phyloP scores from a whole-genome alignment of 1,284 basidiomycete genomes.

The Malassezia japonica region DNA sequence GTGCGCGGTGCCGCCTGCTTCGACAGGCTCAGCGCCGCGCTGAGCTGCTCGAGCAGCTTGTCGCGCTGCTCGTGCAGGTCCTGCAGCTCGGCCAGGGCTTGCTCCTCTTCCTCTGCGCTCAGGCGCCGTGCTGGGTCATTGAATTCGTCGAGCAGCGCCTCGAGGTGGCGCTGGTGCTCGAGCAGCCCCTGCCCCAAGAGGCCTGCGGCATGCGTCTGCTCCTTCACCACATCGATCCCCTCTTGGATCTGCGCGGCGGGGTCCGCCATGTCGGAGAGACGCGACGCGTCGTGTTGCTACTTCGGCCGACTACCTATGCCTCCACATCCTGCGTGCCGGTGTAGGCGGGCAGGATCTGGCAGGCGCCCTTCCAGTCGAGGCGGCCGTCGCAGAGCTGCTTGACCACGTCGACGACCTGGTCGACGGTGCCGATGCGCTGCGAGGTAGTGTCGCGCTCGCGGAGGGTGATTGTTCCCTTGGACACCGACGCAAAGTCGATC shows the following conservation, averaged over 20 bases:
- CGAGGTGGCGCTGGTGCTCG: conserved; percentile 31
- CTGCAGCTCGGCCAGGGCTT: conserved; percentile 10
- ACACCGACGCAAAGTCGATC: conserved; percentile 88
- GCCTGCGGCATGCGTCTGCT: conserved; percentile 30
- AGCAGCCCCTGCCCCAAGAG: conserved; percentile 37
- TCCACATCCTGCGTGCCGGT: conserved; percentile 65
- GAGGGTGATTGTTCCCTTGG: conserved; percentile 50
- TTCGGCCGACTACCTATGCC: conserved; percentile 13
- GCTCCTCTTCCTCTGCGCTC: conserved; percentile 4
- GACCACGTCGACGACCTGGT: conserved; percentile 76
- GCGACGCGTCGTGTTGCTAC: background rate
- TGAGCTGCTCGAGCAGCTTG: conserved; percentile 7
- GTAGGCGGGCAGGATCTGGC: conserved; percentile 64
- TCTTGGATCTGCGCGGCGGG: conserved; percentile 7
- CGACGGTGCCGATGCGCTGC: conserved; percentile 83
- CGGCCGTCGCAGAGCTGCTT: conserved; percentile 44
- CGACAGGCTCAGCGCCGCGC: background rate
- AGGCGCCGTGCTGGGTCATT: conserved; percentile 1
- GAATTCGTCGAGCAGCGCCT: conserved; percentile 32
- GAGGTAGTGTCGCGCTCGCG: conserved; percentile 82
- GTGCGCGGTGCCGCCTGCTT: background rate
- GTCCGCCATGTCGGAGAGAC: conserved; percentile 1
- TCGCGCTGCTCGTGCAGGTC: conserved; percentile 15
- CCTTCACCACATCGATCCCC: conserved; percentile 13
- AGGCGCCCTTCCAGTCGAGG: conserved; percentile 67